Conservation (phyloP, 176 grass and related monocot species). For the Guadua angustifolia region DNA sequence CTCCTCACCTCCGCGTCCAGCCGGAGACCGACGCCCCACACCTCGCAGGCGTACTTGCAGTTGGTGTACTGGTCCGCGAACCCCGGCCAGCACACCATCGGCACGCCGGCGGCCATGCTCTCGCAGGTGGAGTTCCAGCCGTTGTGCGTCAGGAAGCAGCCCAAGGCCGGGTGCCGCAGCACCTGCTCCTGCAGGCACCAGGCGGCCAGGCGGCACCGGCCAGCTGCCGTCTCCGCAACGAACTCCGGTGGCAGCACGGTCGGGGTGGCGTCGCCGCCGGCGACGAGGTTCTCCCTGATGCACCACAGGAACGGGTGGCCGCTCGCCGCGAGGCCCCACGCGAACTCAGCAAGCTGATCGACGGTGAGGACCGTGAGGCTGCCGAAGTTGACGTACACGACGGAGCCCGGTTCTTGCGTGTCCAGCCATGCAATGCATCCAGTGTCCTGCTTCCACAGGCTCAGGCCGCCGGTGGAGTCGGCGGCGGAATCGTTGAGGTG, state of each 20-base stretch:
- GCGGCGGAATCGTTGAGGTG: background rate
- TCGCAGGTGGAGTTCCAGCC: constrained; percentile 63
- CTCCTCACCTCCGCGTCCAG: constrained; percentile 51
- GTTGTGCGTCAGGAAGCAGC: constrained; percentile 59
- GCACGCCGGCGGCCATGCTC: constrained; percentile 49
- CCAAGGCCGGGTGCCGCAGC: constrained; percentile 48
- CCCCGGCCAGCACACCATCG: constrained; percentile 63
- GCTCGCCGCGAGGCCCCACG: constrained; percentile 61
- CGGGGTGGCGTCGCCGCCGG: background rate
- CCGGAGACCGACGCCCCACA: constrained; percentile 52
- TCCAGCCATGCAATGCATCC: constrained; percentile 53
- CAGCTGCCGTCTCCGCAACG: constrained; percentile 37
- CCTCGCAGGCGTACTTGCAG: constrained; percentile 43
- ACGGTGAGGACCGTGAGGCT: constrained; percentile 49
- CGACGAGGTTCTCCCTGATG: constrained; percentile 46
- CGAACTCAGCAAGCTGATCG: constrained; percentile 52
- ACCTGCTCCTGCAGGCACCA: constrained; percentile 65
- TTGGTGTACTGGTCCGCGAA: constrained; percentile 56
- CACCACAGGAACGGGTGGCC: constrained; percentile 50
- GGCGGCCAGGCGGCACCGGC: constrained; percentile 28
- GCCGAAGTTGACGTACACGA: constrained; percentile 70
- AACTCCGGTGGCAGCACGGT: constrained; percentile 41
- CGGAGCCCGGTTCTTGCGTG: constrained; percentile 1
- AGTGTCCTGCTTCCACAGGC: constrained; percentile 54
- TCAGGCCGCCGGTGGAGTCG: constrained; percentile 19